These are phyloP conservation scores for Colletotrichum aenigma DNA, from an alignment of 2,329 filamentous ascomycete genomes.

Conservation along the genomic window DNA sequence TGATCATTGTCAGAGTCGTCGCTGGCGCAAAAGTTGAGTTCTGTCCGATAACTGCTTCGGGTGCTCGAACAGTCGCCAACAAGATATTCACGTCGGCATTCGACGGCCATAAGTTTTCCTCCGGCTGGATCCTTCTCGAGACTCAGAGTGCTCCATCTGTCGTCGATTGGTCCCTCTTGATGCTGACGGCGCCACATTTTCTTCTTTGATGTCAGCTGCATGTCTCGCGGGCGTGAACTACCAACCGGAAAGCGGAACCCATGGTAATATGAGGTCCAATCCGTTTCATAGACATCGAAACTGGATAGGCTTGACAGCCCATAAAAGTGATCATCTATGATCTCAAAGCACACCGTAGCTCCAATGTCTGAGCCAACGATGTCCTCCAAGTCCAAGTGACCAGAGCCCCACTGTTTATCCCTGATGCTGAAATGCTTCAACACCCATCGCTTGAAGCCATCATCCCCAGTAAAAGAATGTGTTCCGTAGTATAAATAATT, in stretches of 20 bases:
- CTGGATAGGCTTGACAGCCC: conserved; percentile 70
- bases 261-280: conserved; percentile 73
- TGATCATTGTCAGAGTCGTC: conserved; percentile 10
- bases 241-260: conserved; percentile 66
- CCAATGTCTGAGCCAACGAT: conserved; percentile 70
- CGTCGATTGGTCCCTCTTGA: conserved; percentile 73
- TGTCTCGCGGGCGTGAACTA: conserved; percentile 38
- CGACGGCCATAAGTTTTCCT: conserved; percentile 64
- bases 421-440: conserved; percentile 58
- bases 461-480: conserved; percentile 55
- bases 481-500: conserved; percentile 70
- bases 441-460: conserved; percentile 67
- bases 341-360: conserved; percentile 72
- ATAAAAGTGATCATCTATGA: conserved; percentile 70
- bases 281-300: conserved; percentile 65
- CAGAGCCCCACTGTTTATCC: conserved; percentile 40
- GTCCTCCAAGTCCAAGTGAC: conserved; percentile 57
- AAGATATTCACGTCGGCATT: conserved; percentile 73
- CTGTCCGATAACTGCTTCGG: conserved; percentile 69
- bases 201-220: conserved; percentile 45
- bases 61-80: conserved; percentile 56
- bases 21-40: conserved; percentile 45
- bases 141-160: conserved; percentile 73
- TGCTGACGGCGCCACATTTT: conserved; percentile 70
- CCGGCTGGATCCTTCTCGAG: conserved; percentile 65